phyloP scores from a whole-genome alignment of 2,329 filamentous ascomycete species.

The Purpureocillium takamizusanense region DNA sequence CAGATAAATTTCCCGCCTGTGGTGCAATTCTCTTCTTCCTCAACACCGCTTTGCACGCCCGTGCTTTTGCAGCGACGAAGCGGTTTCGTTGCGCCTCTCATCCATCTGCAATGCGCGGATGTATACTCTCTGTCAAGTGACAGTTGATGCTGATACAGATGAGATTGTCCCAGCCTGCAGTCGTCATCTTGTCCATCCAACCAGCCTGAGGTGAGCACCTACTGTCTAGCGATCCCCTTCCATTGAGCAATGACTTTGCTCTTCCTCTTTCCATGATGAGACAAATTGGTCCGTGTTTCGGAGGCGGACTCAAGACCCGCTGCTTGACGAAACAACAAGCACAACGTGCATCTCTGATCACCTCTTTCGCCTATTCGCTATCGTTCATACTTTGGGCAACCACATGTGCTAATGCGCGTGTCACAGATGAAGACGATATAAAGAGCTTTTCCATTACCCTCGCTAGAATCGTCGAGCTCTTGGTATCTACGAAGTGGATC shows the following conservation, averaged over 20 bases:
- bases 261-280: conserved; percentile 49
- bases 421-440: neutral
- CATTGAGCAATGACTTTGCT: neutral
- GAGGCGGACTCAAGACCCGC: conserved; percentile 89
- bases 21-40: neutral
- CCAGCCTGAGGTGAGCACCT: conserved; percentile 5
- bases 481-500: too few relatives aligned
- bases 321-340: conserved; percentile 67
- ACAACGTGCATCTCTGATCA: conserved; percentile 66
- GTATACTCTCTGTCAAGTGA: too few relatives aligned
- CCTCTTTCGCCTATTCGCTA: conserved; percentile 1
- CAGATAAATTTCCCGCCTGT: neutral
- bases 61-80: too few relatives aligned
- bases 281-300: conserved; percentile 93
- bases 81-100: too few relatives aligned
- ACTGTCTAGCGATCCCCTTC: neutral
- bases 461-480: too few relatives aligned
- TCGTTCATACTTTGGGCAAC: conserved; percentile 9
- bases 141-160: too few relatives aligned
- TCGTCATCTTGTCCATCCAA: too few relatives aligned
- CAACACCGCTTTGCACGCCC: neutral
- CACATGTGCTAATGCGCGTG: neutral
- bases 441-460: too few relatives aligned
- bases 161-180: too few relatives aligned
- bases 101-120: too few relatives aligned